phyloP scores from a whole-genome alignment of 352 stramenopile species.

The Peronospora tabacina region DNA sequence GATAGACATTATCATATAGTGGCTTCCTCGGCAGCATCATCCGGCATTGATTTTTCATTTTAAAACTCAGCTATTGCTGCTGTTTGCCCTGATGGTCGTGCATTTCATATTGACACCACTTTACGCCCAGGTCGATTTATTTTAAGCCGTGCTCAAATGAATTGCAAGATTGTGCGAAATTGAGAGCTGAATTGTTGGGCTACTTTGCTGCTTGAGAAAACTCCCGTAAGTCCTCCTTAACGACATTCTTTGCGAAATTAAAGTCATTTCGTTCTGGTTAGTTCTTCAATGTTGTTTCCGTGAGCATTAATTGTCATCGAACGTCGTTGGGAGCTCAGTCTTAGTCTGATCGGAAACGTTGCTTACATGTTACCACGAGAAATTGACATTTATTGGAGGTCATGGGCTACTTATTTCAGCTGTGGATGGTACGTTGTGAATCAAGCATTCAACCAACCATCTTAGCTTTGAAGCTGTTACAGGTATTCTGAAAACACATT shows the following conservation, averaged over 20 bases:
- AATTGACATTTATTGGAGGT: slow-evolving; percentile 46
- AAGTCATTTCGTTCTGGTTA: background rate
- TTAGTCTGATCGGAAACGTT: slow-evolving; percentile 17
- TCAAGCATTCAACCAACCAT: slow-evolving; percentile 20
- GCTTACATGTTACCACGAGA: slow-evolving; percentile 2
- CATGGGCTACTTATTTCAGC: slow-evolving; percentile 49
- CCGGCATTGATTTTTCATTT: background rate
- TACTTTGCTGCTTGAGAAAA: background rate
- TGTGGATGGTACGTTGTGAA: slow-evolving; percentile 56
- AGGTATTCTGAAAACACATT: slow-evolving; percentile 62
- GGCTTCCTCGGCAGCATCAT: background rate
- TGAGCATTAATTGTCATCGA: background rate
- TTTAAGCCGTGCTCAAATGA: background rate
- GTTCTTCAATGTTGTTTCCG: background rate
- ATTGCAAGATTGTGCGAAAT: background rate
- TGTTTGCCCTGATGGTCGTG: background rate
- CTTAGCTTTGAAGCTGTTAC: slow-evolving; percentile 33
- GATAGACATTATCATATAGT: slow-evolving; percentile 25
- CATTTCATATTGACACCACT: background rate
- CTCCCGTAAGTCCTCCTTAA: background rate
- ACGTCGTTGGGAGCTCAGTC: slow-evolving; percentile 6
- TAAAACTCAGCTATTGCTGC: slow-evolving; percentile 1
- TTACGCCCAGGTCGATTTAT: background rate
- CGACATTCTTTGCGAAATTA: background rate
- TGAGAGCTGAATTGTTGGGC: background rate